phyloP scores from a whole-genome alignment of 2,329 filamentous ascomycete genomes.

The Colletotrichum musae region DNA sequence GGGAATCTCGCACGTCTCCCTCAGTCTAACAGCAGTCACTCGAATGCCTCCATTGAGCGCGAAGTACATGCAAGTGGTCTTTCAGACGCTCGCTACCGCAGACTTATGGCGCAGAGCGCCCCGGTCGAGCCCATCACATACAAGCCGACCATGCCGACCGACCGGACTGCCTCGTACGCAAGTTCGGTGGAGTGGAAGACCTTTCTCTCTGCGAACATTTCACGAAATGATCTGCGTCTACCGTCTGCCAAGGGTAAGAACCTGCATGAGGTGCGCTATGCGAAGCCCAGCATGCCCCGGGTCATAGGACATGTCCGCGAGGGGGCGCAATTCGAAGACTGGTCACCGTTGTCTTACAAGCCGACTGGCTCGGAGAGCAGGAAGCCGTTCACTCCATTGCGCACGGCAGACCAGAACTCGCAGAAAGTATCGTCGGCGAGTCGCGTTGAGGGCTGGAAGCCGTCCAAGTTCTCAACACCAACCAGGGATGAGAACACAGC shows the following conservation, averaged over 20 bases:
- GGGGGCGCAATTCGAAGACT: constrained; percentile 63
- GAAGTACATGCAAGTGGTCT: neutral
- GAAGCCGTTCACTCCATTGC: constrained; percentile 24
- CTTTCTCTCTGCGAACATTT: constrained; percentile 67
- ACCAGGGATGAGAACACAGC: constrained; percentile 29
- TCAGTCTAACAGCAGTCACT: neutral
- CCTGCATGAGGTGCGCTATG: constrained; percentile 35
- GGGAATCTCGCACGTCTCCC: neutral
- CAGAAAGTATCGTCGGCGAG: constrained; percentile 31
- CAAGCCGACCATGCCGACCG: constrained; percentile 47
- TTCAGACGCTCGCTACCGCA: neutral
- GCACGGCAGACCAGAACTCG: constrained; percentile 15
- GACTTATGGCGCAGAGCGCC: neutral
- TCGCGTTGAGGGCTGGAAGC: constrained; percentile 7
- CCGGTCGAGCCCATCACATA: neutral
- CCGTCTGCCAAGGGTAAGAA: neutral
- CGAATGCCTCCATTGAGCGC: neutral
- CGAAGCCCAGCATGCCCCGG: constrained; percentile 43
- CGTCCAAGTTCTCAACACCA: neutral
- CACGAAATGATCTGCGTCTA: constrained; percentile 47
- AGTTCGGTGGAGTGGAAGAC: constrained; percentile 70
- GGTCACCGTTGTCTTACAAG: constrained; percentile 41
- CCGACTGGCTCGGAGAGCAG: neutral
- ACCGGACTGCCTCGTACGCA: constrained; percentile 56
- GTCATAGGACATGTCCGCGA: constrained; percentile 62